Evolutionary conservation across 331 rosid species (phyloP), one percentile per base, ranked within the genome.

Genomic region (Arachis monticola): DNA sequence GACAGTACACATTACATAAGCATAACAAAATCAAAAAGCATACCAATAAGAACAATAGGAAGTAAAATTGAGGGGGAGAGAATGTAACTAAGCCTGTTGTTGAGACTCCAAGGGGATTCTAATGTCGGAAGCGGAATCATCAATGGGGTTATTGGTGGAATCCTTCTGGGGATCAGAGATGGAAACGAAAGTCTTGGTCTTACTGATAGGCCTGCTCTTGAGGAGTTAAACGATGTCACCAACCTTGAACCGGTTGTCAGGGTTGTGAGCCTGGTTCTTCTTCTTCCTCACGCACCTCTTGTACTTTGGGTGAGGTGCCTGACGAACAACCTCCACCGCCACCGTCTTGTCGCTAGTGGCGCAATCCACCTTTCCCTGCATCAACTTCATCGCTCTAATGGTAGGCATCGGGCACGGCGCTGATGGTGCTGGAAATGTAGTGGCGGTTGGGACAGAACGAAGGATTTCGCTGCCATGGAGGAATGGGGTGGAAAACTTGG

Each of bases 261-360:
- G 90, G 86, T 95, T 97, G 69, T 95, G 99, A 52, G 96, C 93
- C 70, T 95, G 99, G 72, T 95, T 92, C 97, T 87, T 92, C 89
- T 75, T 90, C 90, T 17, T 17, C 22, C 22, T 17, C 22, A 17
- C 22, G 22, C 22, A 17, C 22, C 22, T 17, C 22, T 17, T 17
- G 22, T 17, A 17, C 22, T 17, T 17, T 17, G 22, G 22, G 22
- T 17, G 22, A 17, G 22, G 22, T 17, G 22, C 22, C 22, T 17
- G 22, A 17, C 22, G 22, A 17, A 17, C 22, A 17, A 17, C 22
- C 22, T 17, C 22, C 22, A 17, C 22, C 22, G 22, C 22, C 22
- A 17, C 22, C 22, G 22, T 17, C 22, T 17, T 17, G 22, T 17
- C 22, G 22, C 22, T 17, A 17, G 22, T 17, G 22, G 22, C 22